A percentile compares a stretch with the other conserved stretches of the same genome.
Conservation (phyloP, 1,284 basidiomycete species). For the Marasmius sp. region DNA sequence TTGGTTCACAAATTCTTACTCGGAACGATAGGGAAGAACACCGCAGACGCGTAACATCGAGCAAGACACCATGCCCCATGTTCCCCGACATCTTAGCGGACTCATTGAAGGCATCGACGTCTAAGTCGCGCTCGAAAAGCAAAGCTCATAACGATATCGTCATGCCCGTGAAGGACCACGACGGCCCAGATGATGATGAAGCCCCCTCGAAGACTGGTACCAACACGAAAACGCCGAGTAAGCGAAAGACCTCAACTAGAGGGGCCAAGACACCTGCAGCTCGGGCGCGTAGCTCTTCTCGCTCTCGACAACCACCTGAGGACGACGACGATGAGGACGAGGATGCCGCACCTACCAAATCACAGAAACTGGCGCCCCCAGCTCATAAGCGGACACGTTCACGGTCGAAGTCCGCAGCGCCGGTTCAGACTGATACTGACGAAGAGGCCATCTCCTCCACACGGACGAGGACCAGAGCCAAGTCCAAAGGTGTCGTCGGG, state of each 20-base stretch:
- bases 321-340: conserved; percentile 21
- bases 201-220: conserved; percentile 17
- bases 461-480: conserved; percentile 15
- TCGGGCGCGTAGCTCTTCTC: conserved; percentile 28
- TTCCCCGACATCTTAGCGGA: conserved; percentile 31
- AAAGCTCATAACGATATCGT: conserved; percentile 27
- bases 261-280: conserved; percentile 14
- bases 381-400: conserved; percentile 1
- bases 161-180: conserved; percentile 33
- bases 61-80: conserved; percentile 50
- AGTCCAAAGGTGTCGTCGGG: not conserved
- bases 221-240: conserved; percentile 25
- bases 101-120: conserved; percentile 17
- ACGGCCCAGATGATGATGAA: conserved; percentile 29
- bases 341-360: conserved; percentile 8
- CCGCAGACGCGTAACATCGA: conserved; percentile 52
- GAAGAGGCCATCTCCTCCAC: conserved; percentile 13
- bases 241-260: conserved; percentile 11
- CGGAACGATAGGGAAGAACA: conserved; percentile 57
- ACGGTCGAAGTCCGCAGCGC: conserved; percentile 4
- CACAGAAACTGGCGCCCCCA: not conserved
- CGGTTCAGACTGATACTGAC: conserved; percentile 9
- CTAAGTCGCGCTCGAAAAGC: conserved; percentile 25
- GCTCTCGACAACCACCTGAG: conserved; percentile 25
- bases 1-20: conserved; percentile 11